A percentile compares a stretch with the other conserved stretches of the same genome.
Conservation (phyloP, 345 rosid species). For the Salix suchowensis region DNA sequence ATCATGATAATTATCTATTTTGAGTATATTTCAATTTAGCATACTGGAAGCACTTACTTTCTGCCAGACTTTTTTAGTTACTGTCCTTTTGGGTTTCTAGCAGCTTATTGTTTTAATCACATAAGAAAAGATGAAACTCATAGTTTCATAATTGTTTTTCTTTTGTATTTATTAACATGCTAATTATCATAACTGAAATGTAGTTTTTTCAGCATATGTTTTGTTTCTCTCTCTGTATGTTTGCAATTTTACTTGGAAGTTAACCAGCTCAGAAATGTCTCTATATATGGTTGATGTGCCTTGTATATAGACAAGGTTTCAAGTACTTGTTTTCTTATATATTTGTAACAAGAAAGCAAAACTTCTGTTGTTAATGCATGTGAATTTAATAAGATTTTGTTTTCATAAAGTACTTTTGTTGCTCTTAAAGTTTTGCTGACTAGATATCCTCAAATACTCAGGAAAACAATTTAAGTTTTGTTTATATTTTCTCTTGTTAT, state of each 20-base stretch:
- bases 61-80: constrained; percentile 16
- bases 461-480: neutral
- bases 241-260: neutral
- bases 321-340: neutral
- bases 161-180: neutral
- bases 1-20: constrained; percentile 37
- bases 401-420: neutral
- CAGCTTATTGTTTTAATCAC: neutral
- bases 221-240: neutral
- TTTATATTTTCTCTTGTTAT: neutral
- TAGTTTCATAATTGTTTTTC: constrained; percentile 8
- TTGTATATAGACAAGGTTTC: neutral
- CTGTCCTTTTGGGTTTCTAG: constrained; percentile 5
- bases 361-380: neutral
- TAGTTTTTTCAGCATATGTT: neutral
- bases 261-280: neutral
- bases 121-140: constrained; percentile 5
- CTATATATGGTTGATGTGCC: neutral
- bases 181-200: neutral
- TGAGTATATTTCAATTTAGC: constrained; percentile 10
- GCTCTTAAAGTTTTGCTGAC: neutral
- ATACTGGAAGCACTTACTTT: neutral
- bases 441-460: neutral
- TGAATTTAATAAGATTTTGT: neutral
- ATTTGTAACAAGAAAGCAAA: neutral